phyloP scores from a whole-genome alignment of 331 rosid genomes.

The Dryas integrifolia region DNA sequence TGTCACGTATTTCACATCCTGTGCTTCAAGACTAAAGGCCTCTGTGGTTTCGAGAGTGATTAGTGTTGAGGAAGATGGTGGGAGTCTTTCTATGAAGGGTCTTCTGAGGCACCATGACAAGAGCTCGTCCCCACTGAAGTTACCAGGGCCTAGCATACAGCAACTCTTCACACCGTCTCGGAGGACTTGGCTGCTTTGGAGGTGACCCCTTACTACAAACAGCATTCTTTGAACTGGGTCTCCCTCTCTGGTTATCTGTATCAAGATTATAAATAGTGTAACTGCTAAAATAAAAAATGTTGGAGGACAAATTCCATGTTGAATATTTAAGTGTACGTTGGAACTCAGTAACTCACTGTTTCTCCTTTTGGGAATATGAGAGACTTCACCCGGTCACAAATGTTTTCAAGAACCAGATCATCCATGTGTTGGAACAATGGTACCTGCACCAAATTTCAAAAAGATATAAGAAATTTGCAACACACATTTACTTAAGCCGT shows the following conservation, averaged over 20 bases:
- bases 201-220: slow-evolving; percentile 89
- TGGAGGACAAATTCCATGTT: background rate
- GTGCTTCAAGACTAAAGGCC: slow-evolving; percentile 78
- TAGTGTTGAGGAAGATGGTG: slow-evolving; percentile 71
- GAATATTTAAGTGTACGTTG: background rate
- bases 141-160: slow-evolving; percentile 92
- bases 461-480: background rate
- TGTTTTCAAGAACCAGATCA: slow-evolving; percentile 82
- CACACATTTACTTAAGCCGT: too few relatives aligned
- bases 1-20: slow-evolving; percentile 82
- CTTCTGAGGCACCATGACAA: slow-evolving; percentile 87
- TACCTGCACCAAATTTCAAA: slow-evolving; percentile 42
- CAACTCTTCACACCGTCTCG: slow-evolving; percentile 83
- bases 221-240: slow-evolving; percentile 94
- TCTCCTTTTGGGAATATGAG: slow-evolving; percentile 91
- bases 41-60: slow-evolving; percentile 77
- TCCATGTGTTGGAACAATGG: slow-evolving; percentile 97
- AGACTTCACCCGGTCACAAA: slow-evolving; percentile 90
- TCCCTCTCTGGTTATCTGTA: slow-evolving; percentile 70
- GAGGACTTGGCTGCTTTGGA: slow-evolving; percentile 80
- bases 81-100: slow-evolving; percentile 74
- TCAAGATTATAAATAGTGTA: background rate
- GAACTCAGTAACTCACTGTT: slow-evolving; percentile 59
- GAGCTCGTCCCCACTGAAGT: slow-evolving; percentile 89
- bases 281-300: background rate